Conservation (phyloP, 305 asterid species). For the Solanum aculeatissimum region DNA sequence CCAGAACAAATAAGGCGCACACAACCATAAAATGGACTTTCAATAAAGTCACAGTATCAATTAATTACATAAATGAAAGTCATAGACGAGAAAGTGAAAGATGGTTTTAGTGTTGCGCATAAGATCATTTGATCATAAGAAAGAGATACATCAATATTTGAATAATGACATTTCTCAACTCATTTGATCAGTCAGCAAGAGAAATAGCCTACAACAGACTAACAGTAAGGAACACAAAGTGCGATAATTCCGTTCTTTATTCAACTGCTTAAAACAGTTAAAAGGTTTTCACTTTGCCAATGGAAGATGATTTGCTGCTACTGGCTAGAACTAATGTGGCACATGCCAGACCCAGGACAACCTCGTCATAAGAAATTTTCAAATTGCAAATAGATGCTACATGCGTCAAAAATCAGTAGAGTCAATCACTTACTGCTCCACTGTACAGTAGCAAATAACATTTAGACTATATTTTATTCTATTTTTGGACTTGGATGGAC, state of each 20-base stretch:
- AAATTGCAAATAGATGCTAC: not conserved
- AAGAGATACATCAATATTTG: not conserved
- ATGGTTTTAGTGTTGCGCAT: not conserved
- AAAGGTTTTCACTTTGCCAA: not conserved
- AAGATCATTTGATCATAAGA: not conserved
- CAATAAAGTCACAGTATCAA: not conserved
- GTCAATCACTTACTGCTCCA: not conserved
- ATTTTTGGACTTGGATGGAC: not conserved
- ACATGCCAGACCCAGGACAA: not conserved
- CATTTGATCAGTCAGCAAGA: not conserved
- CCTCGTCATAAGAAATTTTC: not conserved
- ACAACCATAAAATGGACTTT: not conserved
- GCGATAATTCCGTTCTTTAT: not conserved
- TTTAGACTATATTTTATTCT: not conserved
- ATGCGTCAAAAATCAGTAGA: not conserved
- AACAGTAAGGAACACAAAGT: not conserved
- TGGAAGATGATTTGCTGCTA: not conserved
- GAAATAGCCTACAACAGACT: not conserved
- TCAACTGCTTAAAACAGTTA: not conserved
- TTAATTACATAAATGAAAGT: not conserved
- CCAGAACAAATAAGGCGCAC: not conserved
- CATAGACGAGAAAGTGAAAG: not conserved
- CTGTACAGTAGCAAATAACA: not conserved
- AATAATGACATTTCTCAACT: not conserved
- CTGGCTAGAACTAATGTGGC: not conserved